Conservation (phyloP, 1,284 basidiomycete species). For the Heterobasidion parviporum region DNA sequence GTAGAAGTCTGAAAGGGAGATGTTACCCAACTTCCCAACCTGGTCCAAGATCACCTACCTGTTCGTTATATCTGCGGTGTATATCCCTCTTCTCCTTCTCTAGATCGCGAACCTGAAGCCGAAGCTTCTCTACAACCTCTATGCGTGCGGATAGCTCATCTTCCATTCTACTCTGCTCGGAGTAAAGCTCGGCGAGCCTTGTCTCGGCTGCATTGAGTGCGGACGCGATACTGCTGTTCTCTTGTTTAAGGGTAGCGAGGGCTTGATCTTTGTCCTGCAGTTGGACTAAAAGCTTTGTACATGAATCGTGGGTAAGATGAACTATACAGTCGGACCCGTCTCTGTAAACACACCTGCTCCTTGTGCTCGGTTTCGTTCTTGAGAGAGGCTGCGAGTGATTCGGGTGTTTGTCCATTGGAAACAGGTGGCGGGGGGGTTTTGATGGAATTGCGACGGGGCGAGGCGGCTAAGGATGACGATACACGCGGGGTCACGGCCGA, state of each 20-base stretch:
- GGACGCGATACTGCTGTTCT: slow-evolving; percentile 56
- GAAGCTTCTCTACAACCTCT: slow-evolving; percentile 70
- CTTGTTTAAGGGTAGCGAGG: slow-evolving; percentile 47
- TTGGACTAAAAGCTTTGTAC: slow-evolving; percentile 55
- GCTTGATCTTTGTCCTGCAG: slow-evolving; percentile 71
- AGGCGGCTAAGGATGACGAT: slow-evolving; percentile 23
- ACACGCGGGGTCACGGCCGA: slow-evolving; percentile 27
- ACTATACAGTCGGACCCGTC: slow-evolving; percentile 1
- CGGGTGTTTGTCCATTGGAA: slow-evolving; percentile 35
- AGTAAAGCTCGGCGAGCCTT: slow-evolving; percentile 65
- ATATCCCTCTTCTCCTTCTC: slow-evolving; percentile 77
- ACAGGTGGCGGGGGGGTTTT: slow-evolving; percentile 32
- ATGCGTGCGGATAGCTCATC: slow-evolving; percentile 69
- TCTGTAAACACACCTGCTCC: slow-evolving; percentile 49
- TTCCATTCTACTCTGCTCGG: slow-evolving; percentile 71
- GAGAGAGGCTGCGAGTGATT: slow-evolving; percentile 50
- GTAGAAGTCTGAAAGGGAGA: slow-evolving; percentile 47
- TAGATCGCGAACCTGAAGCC: slow-evolving; percentile 68
- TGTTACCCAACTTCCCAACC: not conserved
- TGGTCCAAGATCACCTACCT: slow-evolving; percentile 34
- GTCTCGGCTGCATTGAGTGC: slow-evolving; percentile 59
- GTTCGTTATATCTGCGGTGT: slow-evolving; percentile 74
- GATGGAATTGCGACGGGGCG: slow-evolving; percentile 41
- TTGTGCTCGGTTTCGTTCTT: slow-evolving; percentile 73
- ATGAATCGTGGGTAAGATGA: slow-evolving; percentile 5